Percentiles rank a stretch among this genome's conserved stretches.
These are phyloP conservation scores for Calonectria henricotiae DNA, from an alignment of 2,329 filamentous ascomycete species.

Conservation along the genomic window DNA sequence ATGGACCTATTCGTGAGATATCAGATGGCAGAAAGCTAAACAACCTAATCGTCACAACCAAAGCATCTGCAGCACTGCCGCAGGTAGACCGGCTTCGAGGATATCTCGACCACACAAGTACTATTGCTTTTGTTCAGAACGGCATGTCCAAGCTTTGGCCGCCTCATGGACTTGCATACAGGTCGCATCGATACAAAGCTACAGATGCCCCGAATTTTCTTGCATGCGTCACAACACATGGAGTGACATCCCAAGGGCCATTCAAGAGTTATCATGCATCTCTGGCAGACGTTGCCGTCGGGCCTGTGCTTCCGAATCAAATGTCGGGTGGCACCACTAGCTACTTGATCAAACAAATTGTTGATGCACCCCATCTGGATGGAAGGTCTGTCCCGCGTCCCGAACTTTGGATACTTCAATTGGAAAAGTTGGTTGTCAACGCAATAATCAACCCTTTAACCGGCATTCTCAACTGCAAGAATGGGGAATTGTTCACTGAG, in stretches of 20 bases:
- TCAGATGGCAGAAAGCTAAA: slow-evolving; percentile 67
- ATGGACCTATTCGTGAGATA: slow-evolving; percentile 61
- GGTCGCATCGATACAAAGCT: slow-evolving; percentile 59
- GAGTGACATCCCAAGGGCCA: slow-evolving; percentile 66
- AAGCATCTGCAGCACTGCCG: slow-evolving; percentile 78
- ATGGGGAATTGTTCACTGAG: slow-evolving; percentile 82
- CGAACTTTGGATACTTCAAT: slow-evolving; percentile 75
- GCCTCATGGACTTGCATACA: slow-evolving; percentile 65
- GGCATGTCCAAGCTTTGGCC: slow-evolving; percentile 83
- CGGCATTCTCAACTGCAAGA: slow-evolving; percentile 81
- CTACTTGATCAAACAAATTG: slow-evolving; percentile 64
- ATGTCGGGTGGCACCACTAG: slow-evolving; percentile 39
- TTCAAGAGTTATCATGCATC: slow-evolving; percentile 71
- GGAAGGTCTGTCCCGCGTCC: slow-evolving; percentile 59
- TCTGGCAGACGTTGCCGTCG: slow-evolving; percentile 66
- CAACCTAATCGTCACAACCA: slow-evolving; percentile 85
- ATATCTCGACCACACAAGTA: slow-evolving; percentile 76
- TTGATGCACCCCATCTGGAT: slow-evolving; percentile 62
- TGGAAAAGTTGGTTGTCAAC: slow-evolving; percentile 90
- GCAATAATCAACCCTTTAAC: slow-evolving; percentile 89
- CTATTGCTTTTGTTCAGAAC: slow-evolving; percentile 89
- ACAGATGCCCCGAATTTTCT: slow-evolving; percentile 77
- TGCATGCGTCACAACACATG: slow-evolving; percentile 75
- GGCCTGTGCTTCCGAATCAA: slow-evolving; percentile 61
- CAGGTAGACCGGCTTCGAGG: slow-evolving; percentile 73